phyloP scores from a whole-genome alignment of 352 stramenopile species.

The Phytophthora pisi region DNA sequence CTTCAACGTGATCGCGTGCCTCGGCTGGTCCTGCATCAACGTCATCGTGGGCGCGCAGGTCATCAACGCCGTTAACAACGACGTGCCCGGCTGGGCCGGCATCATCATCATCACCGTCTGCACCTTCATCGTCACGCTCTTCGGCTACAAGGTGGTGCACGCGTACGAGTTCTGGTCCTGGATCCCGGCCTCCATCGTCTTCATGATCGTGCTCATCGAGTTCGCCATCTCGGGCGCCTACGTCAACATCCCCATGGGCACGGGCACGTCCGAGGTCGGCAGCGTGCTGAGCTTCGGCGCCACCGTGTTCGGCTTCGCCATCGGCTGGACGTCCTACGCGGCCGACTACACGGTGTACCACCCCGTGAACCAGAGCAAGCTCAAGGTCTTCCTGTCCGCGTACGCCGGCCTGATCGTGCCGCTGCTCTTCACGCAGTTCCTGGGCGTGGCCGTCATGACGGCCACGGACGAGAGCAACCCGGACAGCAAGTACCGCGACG shows the following conservation, averaged over 20 bases:
- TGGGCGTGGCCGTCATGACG: constrained; percentile 46
- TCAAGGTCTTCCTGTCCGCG: constrained; percentile 52
- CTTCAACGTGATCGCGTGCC: constrained; percentile 49
- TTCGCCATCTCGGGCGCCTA: constrained; percentile 48
- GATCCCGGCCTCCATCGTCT: constrained; percentile 55
- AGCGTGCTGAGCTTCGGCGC: constrained; percentile 44
- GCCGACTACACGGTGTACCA: constrained; percentile 60
- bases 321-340: constrained; percentile 45
- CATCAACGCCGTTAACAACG: constrained; percentile 51
- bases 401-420: constrained; percentile 49
- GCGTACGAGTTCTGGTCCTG: constrained; percentile 61
- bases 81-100: constrained; percentile 48
- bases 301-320: constrained; percentile 46
- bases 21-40: constrained; percentile 57
- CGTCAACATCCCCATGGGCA: constrained; percentile 51
- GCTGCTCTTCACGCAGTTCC: constrained; percentile 48
- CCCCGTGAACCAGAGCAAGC: constrained; percentile 44
- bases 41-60: constrained; percentile 53
- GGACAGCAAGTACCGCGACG: constrained; percentile 36
- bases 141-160: constrained; percentile 56
- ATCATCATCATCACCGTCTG: constrained; percentile 53
- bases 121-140: constrained; percentile 56
- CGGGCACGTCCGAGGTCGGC: constrained; percentile 38
- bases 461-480: constrained; percentile 40
- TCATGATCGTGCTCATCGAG: constrained; percentile 49